Evolutionary conservation across 306 rosid genomes (phyloP).

Genomic region (Spatholobus suberectus): DNA sequence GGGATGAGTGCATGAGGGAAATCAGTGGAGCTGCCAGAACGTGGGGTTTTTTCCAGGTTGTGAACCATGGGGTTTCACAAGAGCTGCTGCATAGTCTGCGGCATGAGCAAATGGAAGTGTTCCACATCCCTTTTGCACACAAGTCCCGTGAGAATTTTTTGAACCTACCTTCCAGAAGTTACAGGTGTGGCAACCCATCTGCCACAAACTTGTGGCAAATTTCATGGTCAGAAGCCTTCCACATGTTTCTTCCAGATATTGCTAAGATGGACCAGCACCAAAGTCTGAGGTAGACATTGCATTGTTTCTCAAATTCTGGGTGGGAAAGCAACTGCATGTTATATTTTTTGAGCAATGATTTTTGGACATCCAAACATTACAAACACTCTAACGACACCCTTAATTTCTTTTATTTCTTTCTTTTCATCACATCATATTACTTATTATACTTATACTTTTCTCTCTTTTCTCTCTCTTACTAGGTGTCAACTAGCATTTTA

Average conservation of each 20-base stretch:
- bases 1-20: conserved; percentile 56
- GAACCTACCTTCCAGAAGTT: conserved; percentile 52
- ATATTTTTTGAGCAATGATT: too few species aligned
- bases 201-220: conserved; percentile 59
- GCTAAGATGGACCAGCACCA: conserved; percentile 46
- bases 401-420: too few species aligned
- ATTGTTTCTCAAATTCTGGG: background rate
- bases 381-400: too few species aligned
- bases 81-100: conserved; percentile 47
- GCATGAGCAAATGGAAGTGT: conserved; percentile 55
- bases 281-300: conserved; percentile 54
- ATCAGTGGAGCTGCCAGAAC: conserved; percentile 61
- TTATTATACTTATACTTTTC: too few species aligned
- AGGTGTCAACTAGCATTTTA: too few species aligned
- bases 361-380: too few species aligned
- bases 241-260: conserved; percentile 54
- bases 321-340: background rate
- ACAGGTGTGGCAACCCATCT: conserved; percentile 73
- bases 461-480: too few species aligned
- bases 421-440: too few species aligned
- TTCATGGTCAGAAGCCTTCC: conserved; percentile 82
- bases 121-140: conserved; percentile 50
- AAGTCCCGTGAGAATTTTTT: conserved; percentile 48
- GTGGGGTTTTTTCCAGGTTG: conserved; percentile 81
- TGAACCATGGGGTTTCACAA: conserved; percentile 69